Base-by-base conservation (phyloP, 176 grass and related monocot genomes). In the Metroxylon sagu region DNA sequence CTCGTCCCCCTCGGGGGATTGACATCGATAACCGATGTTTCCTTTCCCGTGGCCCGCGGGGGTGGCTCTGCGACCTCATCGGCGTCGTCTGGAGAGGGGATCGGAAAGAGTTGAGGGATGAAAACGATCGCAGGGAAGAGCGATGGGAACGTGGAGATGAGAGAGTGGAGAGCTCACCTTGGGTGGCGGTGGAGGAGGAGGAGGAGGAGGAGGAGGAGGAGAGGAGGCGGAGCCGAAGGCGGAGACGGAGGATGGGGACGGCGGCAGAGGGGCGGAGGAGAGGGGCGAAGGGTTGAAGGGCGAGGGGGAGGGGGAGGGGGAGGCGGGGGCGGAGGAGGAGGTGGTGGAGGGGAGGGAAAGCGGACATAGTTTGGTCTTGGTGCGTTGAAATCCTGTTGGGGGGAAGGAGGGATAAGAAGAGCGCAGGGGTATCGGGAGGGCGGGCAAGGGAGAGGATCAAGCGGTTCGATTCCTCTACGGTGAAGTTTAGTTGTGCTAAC, bases 1-100 rank as follows among this genome's bases (percentile, higher is more conserved):
- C 91, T 81, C 1, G 91, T 95, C 48, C 91, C 91, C 18, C 80
- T 83, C 28, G 86, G 86, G 26, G 86, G 91, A 57, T 96, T 96
- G n/a, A 94, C 74, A 25, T 87, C 89, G 39, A 94, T 77, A 4
- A 82, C 54, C 10, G 66, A 62, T 4, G 66, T 25, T 29, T 48
- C 53, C 58, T 71, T 58, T 60, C 29, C 51, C 54, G 56, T 15
- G 14, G 10, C 21, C 56, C 10, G 4, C 56, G 25, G 26, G 16
- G 43, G 56, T 10, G 68, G 7, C 6, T 51, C 56, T 16, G 49
- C 56, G 17, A 58, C 5, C 16, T 64, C 65, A 31, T 70, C 78
- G 55, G 26, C 59, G 26, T 71, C 65, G 12, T 81, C 78, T 81
- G 49, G 6, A 74, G 55, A 43, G 53, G 29, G 1, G 25, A 25